Evolutionary conservation across 805 yeast genomes (phyloP), one percentile per base, ranked within the genome.

Genomic region (Candida endomychidarum): DNA sequence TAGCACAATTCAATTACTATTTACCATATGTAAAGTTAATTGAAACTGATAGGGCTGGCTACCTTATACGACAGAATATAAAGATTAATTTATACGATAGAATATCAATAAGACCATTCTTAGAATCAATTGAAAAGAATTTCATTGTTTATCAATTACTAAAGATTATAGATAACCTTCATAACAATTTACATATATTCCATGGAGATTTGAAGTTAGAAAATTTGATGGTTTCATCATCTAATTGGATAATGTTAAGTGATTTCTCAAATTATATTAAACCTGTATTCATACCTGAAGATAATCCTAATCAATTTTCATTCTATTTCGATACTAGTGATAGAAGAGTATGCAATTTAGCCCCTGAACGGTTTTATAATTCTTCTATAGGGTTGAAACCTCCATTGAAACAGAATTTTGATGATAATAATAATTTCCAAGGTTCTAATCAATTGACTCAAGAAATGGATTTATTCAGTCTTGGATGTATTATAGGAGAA

Each of bases 191-290:
- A 20, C 74, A 67, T 8, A 70, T 89, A 3, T 75, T 66, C 40
- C 99, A 93, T 60, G 98, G 99, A 5, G 98, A 93, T 65, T 73
- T 93, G 46, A 90, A 93, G 63, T 71, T 91, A 0, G 99, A 93
- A 60, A 93, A 93, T 59, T 75, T 93, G 10, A 63, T 93, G 39
- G 81, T 89, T 4, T 84, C 95, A 0, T 78, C 91, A 20, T 86
- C 96, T 86, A 86, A 87, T 59, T 90, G 96, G 96, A 66, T 82
- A 1, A 65, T 82, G 46, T 58, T 93, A 9, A 69, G 87, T 1
- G 99, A 93, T 61, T 91, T 91, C 63, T 84, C 96, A 2, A 71
- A 79, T 1, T 78, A 83, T 56, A 54, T 52, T 11, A 93, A 93
- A 60, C 99, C 99, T 0, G 79, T 79, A 0, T 80, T 74, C 50